A percentile compares a stretch with the other conserved stretches of the same genome.
Conservation (phyloP, 768 basidiomycete species). For the Suillus paluster region DNA sequence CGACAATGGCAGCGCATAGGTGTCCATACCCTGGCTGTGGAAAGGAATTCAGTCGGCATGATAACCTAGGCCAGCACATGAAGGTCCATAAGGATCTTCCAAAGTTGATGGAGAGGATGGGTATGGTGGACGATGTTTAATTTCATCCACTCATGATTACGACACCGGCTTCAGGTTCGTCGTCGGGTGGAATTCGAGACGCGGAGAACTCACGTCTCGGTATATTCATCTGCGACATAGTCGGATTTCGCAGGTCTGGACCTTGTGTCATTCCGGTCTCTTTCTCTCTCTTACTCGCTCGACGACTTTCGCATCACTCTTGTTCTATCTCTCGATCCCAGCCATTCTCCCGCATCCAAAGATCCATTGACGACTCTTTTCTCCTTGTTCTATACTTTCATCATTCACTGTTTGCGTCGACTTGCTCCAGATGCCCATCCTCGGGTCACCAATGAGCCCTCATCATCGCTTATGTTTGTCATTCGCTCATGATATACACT, state of each 20-base stretch:
- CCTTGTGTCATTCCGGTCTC: background rate
- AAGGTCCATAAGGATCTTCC: slow-evolving; percentile 64
- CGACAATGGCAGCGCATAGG: slow-evolving; percentile 62
- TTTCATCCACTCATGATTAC: background rate
- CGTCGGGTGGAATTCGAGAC: background rate
- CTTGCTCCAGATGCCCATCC: background rate
- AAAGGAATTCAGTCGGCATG: slow-evolving; percentile 85
- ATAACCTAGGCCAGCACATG: slow-evolving; percentile 90
- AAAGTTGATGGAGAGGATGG: slow-evolving; percentile 30
- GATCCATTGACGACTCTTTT: background rate
- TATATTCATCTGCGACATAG: background rate
- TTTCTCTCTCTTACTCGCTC: background rate
- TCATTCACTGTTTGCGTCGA: background rate
- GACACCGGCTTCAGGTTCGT: background rate
- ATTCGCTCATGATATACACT: background rate
- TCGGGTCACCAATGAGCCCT: background rate
- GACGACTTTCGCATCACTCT: background rate
- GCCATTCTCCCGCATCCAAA: background rate
- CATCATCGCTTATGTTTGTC: background rate
- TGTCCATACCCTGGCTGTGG: slow-evolving; percentile 82
- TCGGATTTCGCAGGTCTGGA: background rate
- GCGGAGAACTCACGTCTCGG: background rate
- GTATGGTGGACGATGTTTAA: slow-evolving; percentile 4
- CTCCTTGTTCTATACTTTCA: background rate
- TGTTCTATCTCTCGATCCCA: background rate